Evolutionary conservation across 2,329 filamentous ascomycete genomes (phyloP).

Genomic region (Neoscytalidium dimidiatum): DNA sequence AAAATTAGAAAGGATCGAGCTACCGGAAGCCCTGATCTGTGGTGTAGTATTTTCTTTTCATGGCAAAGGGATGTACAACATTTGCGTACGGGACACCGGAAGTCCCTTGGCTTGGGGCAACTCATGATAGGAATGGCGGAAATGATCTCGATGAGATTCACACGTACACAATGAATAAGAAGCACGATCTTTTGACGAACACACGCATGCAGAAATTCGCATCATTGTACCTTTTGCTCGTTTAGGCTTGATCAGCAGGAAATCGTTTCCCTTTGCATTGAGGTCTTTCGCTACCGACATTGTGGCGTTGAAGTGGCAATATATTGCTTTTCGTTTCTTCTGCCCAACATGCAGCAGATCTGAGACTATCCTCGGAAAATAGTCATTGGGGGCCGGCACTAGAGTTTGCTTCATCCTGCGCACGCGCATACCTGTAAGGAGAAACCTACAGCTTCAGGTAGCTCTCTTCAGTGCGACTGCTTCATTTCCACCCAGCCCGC

Average conservation of each 20-base stretch:
- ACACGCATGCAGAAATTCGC: neutral
- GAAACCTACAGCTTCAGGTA: neutral
- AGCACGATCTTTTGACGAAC: too few species aligned
- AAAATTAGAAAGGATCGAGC: too few species aligned
- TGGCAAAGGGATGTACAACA: neutral
- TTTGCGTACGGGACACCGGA: neutral
- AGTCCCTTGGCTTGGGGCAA: neutral
- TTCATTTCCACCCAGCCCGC: neutral
- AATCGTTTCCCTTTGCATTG: neutral
- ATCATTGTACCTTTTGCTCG: neutral
- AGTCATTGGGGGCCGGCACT: neutral
- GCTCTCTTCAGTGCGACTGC: neutral
- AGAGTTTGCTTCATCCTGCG: too few species aligned
- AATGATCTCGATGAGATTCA: neutral
- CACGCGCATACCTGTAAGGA: neutral
- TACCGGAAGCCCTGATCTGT: too few species aligned
- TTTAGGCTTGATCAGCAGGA: neutral
- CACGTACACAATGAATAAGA: neutral
- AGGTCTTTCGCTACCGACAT: neutral
- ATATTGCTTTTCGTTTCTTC: neutral
- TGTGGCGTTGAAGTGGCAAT: constrained; percentile 12
- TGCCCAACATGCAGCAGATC: neutral
- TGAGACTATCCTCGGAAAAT: neutral
- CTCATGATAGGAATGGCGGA: neutral
- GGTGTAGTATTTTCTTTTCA: too few species aligned